Percentiles rank a stretch among this genome's conserved stretches.
Evolutionary conservation across 768 basidiomycete species (phyloP).

Genomic region (Suillus subluteus): DNA sequence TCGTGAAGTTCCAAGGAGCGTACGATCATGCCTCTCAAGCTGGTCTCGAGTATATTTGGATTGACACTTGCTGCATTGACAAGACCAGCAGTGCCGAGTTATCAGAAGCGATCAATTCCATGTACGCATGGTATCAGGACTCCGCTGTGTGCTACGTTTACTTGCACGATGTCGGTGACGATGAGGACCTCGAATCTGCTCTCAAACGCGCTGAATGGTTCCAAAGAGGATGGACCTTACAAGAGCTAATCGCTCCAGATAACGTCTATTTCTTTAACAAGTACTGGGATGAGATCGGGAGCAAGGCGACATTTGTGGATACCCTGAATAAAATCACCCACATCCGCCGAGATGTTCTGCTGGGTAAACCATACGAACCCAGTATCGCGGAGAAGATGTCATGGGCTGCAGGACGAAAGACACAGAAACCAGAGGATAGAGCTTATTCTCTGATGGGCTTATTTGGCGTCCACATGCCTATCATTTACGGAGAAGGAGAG

Average conservation of each 20-base stretch:
- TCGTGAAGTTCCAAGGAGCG: constrained; percentile 7
- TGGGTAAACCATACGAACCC: constrained; percentile 3
- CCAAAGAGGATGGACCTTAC: constrained; percentile 21
- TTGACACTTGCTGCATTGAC: constrained; percentile 25
- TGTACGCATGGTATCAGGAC: constrained; percentile 24
- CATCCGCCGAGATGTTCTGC: constrained; percentile 12
- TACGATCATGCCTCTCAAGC: constrained; percentile 8
- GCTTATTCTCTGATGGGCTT: constrained; percentile 32
- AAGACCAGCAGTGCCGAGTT: constrained; percentile 25
- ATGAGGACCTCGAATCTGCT: neutral
- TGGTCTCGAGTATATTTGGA: constrained; percentile 17
- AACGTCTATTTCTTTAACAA: constrained; percentile 18
- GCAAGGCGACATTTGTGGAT: constrained; percentile 7
- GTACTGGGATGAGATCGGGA: constrained; percentile 18
- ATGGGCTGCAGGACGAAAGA: constrained; percentile 34
- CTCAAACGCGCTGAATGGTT: constrained; percentile 18
- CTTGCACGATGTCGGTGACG: constrained; percentile 16
- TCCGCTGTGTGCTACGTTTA: constrained; percentile 21
- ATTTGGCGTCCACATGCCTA: constrained; percentile 18
- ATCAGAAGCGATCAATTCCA: constrained; percentile 24
- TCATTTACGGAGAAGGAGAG: constrained; percentile 25
- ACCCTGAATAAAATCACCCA: constrained; percentile 9
- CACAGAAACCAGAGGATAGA: constrained; percentile 31
- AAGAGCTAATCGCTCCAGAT: constrained; percentile 21
- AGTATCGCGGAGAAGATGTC: constrained; percentile 26